Evolutionary conservation across 2,329 filamentous ascomycete species (phyloP).

Genomic region (Colletotrichum ledebouriae): DNA sequence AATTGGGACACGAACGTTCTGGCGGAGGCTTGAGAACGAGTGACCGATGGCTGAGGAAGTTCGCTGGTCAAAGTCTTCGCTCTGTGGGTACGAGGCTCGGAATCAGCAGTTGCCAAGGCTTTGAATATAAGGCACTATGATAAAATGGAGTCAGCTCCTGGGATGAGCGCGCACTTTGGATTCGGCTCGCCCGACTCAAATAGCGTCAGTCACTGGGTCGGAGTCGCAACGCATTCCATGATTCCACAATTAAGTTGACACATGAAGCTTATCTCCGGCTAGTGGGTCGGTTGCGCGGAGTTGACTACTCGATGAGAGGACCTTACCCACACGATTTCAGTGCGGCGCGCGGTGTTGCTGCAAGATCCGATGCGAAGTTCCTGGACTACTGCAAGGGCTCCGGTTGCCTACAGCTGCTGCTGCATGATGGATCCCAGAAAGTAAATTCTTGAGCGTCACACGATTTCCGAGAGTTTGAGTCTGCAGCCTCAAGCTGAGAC

Average conservation of each 20-base stretch:
- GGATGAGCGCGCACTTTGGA: background rate
- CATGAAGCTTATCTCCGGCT: constrained; percentile 23
- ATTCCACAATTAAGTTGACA: constrained; percentile 9
- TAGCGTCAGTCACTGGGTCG: background rate
- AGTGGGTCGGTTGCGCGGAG: constrained; percentile 11
- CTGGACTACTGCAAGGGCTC: background rate
- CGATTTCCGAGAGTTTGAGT: background rate
- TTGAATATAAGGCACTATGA: background rate
- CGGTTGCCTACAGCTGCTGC: background rate
- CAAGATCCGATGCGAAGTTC: background rate
- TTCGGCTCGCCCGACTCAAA: constrained; percentile 1
- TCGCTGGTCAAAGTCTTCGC: background rate
- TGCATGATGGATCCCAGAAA: background rate
- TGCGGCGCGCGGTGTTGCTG: background rate
- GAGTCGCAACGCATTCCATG: background rate
- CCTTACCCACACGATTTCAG: background rate
- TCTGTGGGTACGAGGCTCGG: background rate
- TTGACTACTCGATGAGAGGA: constrained; percentile 9
- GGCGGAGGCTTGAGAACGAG: background rate
- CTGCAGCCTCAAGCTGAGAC: constrained; percentile 11
- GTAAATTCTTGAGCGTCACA: background rate
- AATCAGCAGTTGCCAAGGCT: background rate
- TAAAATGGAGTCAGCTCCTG: too few species aligned
- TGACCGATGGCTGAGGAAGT: background rate
- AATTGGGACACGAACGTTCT: background rate